Conservation (phyloP, 176 grass and related monocot genomes). For the Secale cereale region DNA sequence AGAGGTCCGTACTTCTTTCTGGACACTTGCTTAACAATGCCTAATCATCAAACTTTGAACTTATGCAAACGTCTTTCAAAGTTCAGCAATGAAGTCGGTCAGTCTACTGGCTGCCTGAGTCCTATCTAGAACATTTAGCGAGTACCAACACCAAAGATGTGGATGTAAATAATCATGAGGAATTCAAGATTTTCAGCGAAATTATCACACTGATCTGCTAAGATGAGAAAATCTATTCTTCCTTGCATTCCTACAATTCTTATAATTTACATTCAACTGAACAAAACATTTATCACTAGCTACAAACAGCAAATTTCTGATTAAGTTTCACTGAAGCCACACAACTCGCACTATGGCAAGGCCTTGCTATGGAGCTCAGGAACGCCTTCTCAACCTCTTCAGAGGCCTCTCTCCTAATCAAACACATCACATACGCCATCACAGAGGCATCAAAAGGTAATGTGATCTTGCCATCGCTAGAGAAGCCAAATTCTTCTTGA, state of each 20-base stretch:
- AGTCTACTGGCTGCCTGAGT: neutral
- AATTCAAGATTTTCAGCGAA: neutral
- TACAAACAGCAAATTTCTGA: constrained; percentile 21
- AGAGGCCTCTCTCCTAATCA: constrained; percentile 42
- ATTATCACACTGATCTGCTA: neutral
- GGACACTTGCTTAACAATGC: neutral
- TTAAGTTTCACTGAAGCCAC: neutral
- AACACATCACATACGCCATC: constrained; percentile 41
- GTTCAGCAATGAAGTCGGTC: neutral
- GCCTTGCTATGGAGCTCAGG: constrained; percentile 15
- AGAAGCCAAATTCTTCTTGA: constrained; percentile 54
- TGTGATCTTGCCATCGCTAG: constrained; percentile 28
- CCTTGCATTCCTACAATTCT: neutral
- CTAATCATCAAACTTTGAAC: neutral
- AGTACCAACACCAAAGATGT: neutral
- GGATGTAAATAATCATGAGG: neutral
- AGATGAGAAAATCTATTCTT: neutral
- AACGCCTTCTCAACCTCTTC: constrained; percentile 35
- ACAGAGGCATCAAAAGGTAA: constrained; percentile 36
- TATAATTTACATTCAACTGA: neutral
- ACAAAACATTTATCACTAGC: neutral
- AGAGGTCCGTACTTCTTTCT: neutral
- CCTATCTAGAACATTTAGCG: neutral
- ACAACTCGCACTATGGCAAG: constrained; percentile 11
- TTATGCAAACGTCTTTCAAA: neutral